A percentile compares a stretch with the other conserved stretches of the same genome.
phyloP scores from a whole-genome alignment of 495 filamentous ascomycete genomes.

The Penicillium mononematosum region DNA sequence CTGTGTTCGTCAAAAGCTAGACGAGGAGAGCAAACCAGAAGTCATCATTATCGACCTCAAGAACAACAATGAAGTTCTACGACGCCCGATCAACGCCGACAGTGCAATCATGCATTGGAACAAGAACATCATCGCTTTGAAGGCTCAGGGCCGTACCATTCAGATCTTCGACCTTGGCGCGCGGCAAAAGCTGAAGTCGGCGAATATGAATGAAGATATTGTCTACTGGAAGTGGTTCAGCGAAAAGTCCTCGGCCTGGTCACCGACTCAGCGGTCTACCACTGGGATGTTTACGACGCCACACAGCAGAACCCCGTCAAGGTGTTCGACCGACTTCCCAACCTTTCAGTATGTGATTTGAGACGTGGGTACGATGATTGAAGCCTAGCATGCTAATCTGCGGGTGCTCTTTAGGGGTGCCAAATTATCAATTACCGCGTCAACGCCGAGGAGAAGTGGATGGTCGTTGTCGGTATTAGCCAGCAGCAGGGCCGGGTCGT shows the following conservation, averaged over 20 bases:
- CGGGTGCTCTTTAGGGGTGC: slow-evolving; percentile 57
- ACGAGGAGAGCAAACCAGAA: slow-evolving; percentile 76
- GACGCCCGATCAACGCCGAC: slow-evolving; percentile 96
- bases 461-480: slow-evolving; percentile 94
- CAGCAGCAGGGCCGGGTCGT: slow-evolving; percentile 89
- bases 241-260: slow-evolving; percentile 83
- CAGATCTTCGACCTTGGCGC: slow-evolving; percentile 94
- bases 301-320: slow-evolving; percentile 77
- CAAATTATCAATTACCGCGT: slow-evolving; percentile 99
- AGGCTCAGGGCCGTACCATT: slow-evolving; percentile 85
- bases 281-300: slow-evolving; percentile 93
- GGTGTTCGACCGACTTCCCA: slow-evolving; percentile 87
- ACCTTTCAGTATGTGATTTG: slow-evolving; percentile 67
- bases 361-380: not conserved
- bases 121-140: slow-evolving; percentile 92
- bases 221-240: slow-evolving; percentile 99
- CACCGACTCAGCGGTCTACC: slow-evolving; percentile 85
- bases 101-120: slow-evolving; percentile 99
- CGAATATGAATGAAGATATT: slow-evolving; percentile 94
- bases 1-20: slow-evolving; percentile 89
- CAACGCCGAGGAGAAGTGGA: slow-evolving; percentile 95
- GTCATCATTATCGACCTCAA: slow-evolving; percentile 97
- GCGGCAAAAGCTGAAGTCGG: slow-evolving; percentile 91
- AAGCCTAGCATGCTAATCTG: slow-evolving; percentile 19
- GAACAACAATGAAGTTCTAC: slow-evolving; percentile 87